phyloP scores from a whole-genome alignment of 1,139 yeast genomes.

The Nakaseomyces uthaithaninus region DNA sequence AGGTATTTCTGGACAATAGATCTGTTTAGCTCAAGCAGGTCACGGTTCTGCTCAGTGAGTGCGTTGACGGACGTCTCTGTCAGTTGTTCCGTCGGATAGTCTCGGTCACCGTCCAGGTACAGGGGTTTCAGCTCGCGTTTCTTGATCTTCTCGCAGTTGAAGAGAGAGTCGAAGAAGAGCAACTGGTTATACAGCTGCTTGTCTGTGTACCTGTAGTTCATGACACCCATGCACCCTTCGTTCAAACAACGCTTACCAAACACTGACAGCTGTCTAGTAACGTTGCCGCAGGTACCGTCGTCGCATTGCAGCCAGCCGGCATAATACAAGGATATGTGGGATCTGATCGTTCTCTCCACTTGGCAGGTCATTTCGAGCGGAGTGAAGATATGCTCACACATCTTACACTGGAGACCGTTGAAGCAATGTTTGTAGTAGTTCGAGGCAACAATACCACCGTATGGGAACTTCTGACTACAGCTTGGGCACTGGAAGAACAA shows the following conservation, averaged over 20 bases:
- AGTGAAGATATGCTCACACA: slow-evolving; percentile 48
- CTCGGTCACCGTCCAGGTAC: slow-evolving; percentile 31
- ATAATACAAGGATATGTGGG: slow-evolving; percentile 67
- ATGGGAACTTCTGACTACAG: slow-evolving; percentile 57
- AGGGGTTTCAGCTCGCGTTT: slow-evolving; percentile 45
- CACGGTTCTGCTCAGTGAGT: slow-evolving; percentile 72
- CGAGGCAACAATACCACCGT: slow-evolving; percentile 67
- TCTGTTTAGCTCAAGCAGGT: slow-evolving; percentile 47
- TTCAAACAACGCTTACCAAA: slow-evolving; percentile 77
- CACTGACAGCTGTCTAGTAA: slow-evolving; percentile 80
- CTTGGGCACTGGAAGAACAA: slow-evolving; percentile 49
- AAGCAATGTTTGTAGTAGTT: slow-evolving; percentile 50
- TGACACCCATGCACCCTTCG: slow-evolving; percentile 69
- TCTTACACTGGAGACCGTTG: slow-evolving; percentile 62
- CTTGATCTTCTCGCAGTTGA: slow-evolving; percentile 77
- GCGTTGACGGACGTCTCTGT: slow-evolving; percentile 58
- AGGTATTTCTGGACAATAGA: slow-evolving; percentile 69
- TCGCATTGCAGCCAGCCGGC: slow-evolving; percentile 82
- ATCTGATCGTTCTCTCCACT: slow-evolving; percentile 61
- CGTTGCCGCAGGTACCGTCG: slow-evolving; percentile 71
- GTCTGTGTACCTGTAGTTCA: slow-evolving; percentile 71
- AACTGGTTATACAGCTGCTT: slow-evolving; percentile 81
- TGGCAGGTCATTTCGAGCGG: slow-evolving; percentile 57
- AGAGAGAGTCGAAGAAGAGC: slow-evolving; percentile 66
- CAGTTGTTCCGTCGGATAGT: slow-evolving; percentile 35